These are phyloP conservation scores for Chrysanthemum seticuspe DNA, from an alignment of 129 eudicot genomes.

Conservation along the genomic window DNA sequence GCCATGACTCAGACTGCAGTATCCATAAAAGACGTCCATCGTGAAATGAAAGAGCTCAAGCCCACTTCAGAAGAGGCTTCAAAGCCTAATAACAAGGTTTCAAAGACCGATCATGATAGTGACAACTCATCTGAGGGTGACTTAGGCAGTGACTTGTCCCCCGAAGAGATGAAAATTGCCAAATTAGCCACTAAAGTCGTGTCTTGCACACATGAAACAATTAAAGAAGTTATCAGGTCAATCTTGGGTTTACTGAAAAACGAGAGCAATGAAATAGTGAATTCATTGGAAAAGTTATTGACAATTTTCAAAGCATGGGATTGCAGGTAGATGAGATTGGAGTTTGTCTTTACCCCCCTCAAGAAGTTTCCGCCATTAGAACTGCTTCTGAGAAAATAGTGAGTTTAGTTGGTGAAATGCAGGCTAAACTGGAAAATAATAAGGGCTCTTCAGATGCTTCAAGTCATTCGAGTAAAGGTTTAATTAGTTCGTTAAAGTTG, in stretches of 20 bases:
- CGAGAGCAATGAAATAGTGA: constrained; percentile 27
- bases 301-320: constrained; percentile 54
- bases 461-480: constrained; percentile 40
- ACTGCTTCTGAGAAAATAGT: constrained; percentile 54
- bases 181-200: too few relatives aligned
- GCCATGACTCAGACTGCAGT: too few relatives aligned
- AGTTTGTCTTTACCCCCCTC: constrained; percentile 94
- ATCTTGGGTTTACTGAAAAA: too few relatives aligned
- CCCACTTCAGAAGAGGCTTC: too few relatives aligned
- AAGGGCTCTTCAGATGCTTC: constrained; percentile 54
- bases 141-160: too few relatives aligned
- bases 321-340: constrained; percentile 81
- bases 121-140: too few relatives aligned
- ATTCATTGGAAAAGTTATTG: constrained; percentile 65
- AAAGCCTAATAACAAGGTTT: too few relatives aligned
- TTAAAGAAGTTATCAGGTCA: background rate
- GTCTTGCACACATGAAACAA: too few relatives aligned
- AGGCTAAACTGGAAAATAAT: constrained; percentile 42
- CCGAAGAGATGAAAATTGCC: too few relatives aligned
- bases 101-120: too few relatives aligned
- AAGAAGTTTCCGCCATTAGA: constrained; percentile 66
- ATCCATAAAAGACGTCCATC: too few relatives aligned
- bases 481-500: constrained; percentile 45
- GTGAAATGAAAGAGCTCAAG: too few relatives aligned
- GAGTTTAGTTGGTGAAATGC: constrained; percentile 40